Base-by-base conservation (phyloP, 73 alveolate species). In the Diophrys appendiculata region DNA sequence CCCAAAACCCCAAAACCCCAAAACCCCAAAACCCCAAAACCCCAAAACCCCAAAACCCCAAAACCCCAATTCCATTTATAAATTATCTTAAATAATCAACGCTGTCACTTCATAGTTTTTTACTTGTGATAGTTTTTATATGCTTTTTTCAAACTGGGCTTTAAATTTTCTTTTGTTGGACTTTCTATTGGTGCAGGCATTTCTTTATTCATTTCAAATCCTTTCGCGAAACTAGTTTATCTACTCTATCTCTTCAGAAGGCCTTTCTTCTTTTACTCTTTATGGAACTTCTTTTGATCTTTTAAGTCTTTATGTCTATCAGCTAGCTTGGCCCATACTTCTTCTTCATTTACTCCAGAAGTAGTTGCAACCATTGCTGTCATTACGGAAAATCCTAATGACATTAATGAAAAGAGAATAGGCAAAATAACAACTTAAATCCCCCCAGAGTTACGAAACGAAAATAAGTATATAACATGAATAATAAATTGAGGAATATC, bases 401-500 rank as follows among this genome's bases (percentile, higher is more conserved):
- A 23, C 75, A 67, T 67, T 3, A 67, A n/a, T 26, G 52, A 23
- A 2, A 67, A 29, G 5, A 67, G 25, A 25, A 67, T 3, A 25
- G 75, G 75, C 43, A 67, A 1, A 25, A 67, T 23, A 3, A 67
- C 75, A 1, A 31, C 75, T 31, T 31, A 25, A 14, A 25, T 67
- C 18, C 54, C 35, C 3, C 25, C 53, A 3, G 1, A 5, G 54
- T 18, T 28, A 3, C 31, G 5, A 28, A 3, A 23, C 3, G 5
- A 3, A 31, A 43, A 43, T 43, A 67, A 5, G 54, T 67, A 67
- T 43, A 31, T 31, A 25, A 67, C 2, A 3, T 26, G 24, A 24
- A 67, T 29, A 31, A 67, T 28, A 31, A 67, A 67, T 29, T 67
- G 54, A 67, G 75, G 75, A 5, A 67, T 3, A 28, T 67, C 75